These are phyloP conservation scores for Sporothrix humicola DNA, from an alignment of 2,329 filamentous ascomycete species.

Conservation along the genomic window DNA sequence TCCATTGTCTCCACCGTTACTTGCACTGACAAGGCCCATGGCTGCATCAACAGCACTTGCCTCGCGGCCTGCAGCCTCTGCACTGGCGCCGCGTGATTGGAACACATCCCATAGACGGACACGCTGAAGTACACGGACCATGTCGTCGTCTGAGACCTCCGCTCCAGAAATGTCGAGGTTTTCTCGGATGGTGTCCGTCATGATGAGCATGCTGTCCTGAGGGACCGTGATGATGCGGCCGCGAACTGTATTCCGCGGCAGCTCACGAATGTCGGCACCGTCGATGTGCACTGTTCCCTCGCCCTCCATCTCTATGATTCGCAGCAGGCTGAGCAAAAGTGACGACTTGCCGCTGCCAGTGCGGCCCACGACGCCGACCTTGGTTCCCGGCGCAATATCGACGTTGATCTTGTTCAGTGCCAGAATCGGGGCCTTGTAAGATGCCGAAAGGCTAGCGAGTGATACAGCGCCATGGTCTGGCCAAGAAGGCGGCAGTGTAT, in stretches of 20 bases:
- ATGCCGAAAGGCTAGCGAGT: background rate
- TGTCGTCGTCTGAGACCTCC: background rate
- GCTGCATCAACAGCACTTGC: background rate
- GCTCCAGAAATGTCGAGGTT: background rate
- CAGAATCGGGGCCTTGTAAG: background rate
- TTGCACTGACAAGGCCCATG: background rate
- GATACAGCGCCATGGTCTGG: background rate
- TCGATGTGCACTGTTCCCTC: background rate
- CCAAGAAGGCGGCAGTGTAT: background rate
- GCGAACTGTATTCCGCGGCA: background rate
- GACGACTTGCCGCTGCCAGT: background rate
- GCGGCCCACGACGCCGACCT: background rate
- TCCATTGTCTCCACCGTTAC: background rate
- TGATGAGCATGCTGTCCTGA: constrained; percentile 8
- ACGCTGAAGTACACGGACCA: background rate
- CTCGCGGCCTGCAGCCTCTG: constrained; percentile 3
- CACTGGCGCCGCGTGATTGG: background rate
- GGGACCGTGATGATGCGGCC: constrained; percentile 7
- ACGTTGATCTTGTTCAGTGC: background rate
- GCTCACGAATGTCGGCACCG: background rate
- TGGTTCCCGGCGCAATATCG: background rate
- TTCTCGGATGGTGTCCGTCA: background rate
- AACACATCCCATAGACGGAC: background rate
- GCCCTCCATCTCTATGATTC: background rate
- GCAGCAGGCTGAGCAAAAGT: background rate